phyloP scores from a whole-genome alignment of 2,329 filamentous ascomycete species.

The Nothomitra cinnamomea region DNA sequence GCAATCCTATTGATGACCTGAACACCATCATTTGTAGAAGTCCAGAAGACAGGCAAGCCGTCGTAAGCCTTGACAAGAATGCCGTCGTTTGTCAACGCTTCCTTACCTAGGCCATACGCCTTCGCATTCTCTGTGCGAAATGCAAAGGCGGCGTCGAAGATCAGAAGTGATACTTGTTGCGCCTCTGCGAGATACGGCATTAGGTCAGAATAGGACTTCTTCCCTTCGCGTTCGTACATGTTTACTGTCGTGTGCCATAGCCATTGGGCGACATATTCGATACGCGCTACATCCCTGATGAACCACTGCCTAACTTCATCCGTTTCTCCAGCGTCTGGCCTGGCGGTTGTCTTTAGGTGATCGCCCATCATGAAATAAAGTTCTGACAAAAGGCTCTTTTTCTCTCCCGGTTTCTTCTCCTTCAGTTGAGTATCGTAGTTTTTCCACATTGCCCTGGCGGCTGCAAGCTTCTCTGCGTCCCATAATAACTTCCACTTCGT shows the following conservation, averaged over 20 bases:
- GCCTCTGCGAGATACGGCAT: slow-evolving; percentile 37
- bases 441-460: slow-evolving; percentile 65
- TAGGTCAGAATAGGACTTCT: slow-evolving; percentile 13
- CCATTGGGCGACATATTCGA: slow-evolving; percentile 65
- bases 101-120: slow-evolving; percentile 55
- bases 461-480: slow-evolving; percentile 78
- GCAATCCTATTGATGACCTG: slow-evolving; percentile 1
- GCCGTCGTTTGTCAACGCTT: slow-evolving; percentile 34
- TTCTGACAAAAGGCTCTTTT: slow-evolving; percentile 54
- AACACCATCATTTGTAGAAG: slow-evolving; percentile 36
- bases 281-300: slow-evolving; percentile 51
- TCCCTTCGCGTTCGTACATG: slow-evolving; percentile 43
- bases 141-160: slow-evolving; percentile 43
- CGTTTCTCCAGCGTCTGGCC: slow-evolving; percentile 48
- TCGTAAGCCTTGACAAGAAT: slow-evolving; percentile 38
- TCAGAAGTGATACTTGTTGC: slow-evolving; percentile 51
- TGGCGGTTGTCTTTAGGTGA: slow-evolving; percentile 52
- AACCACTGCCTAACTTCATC: slow-evolving; percentile 81
- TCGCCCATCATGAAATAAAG: slow-evolving; percentile 63
- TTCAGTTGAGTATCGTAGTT: slow-evolving; percentile 53
- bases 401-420: slow-evolving; percentile 37
- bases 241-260: slow-evolving; percentile 61
- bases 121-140: slow-evolving; percentile 56
- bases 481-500: slow-evolving; percentile 71
- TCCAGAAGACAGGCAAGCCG: slow-evolving; percentile 70